Evolutionary conservation across 768 basidiomycete genomes (phyloP), one percentile per base, ranked within the genome.

Genomic region (Scleroderma citrinum): DNA sequence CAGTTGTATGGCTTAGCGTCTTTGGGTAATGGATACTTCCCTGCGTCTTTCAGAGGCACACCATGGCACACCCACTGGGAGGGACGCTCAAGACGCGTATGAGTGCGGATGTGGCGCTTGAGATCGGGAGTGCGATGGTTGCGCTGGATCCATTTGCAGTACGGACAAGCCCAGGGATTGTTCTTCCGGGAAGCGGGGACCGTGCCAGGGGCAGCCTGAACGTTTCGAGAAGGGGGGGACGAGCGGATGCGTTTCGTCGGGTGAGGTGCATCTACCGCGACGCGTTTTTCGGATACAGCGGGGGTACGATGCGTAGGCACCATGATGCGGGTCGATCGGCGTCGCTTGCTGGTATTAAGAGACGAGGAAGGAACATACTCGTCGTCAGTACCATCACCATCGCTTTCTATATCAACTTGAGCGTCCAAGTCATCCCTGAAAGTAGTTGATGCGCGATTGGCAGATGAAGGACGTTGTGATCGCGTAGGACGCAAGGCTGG

Each of bases 41-140:
- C 23, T 23, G 65, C 65, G 7, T 65, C 60, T 40, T 58, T 50
- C 5, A 62, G 7, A 26, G 63, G 59, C 6, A 71, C 52, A 11
- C 69, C 69, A n/a, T 66, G 69, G 48, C 70, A 71, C 11, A 71
- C 60, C 67, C 69, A 71, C 36, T 62, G 67, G 6, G 67, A 63
- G 23, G 68, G 67, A 7, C 68, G 62, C 38, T 57, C 51, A 40
- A 59, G 60, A 44, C 68, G 70, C 29, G 68, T 69, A 43, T 82
- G 82, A 2, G 80, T 80, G 38, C 64, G 69, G 37, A 83, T 59
- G 59, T 84, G 82, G 20, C 82, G 75, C 59, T 74, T 75, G 59
- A 78, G 76, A 56, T 84, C 82, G 10, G 81, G 79, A 26, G 74
- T 59, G 21, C 82, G 77, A 35, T 67, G 66, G 64, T 77, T 80